Conservation (phyloP, 129 eudicot genomes). For the Scalesia atractyloides region DNA sequence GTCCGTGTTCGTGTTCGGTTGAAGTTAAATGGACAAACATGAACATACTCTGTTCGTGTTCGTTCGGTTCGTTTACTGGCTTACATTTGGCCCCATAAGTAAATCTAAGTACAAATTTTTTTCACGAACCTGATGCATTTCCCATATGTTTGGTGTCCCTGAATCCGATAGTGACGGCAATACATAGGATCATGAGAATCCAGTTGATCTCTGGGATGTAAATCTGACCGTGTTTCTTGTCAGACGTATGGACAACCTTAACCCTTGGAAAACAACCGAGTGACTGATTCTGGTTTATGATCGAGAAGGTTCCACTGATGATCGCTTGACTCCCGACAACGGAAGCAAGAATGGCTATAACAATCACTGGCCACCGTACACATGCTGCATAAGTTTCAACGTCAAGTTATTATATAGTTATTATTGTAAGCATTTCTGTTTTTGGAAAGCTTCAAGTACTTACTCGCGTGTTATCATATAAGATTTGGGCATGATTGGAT, state of each 20-base stretch:
- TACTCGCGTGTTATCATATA: not conserved
- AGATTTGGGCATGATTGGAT: too few relatives aligned
- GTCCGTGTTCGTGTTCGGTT: too few relatives aligned
- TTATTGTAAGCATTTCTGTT: not conserved
- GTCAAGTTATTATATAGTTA: not conserved
- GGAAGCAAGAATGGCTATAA: constrained; percentile 83
- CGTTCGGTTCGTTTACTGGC: too few relatives aligned
- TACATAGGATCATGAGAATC: constrained; percentile 71
- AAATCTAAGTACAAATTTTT: constrained; percentile 4
- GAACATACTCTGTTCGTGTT: too few relatives aligned
- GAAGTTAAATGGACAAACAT: too few relatives aligned
- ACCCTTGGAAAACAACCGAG: constrained; percentile 86
- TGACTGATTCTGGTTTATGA: constrained; percentile 85
- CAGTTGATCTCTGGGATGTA: constrained; percentile 88
- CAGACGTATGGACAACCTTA: constrained; percentile 79
- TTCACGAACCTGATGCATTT: constrained; percentile 66
- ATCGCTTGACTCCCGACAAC: constrained; percentile 92
- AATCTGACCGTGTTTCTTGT: constrained; percentile 74
- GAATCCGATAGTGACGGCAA: constrained; percentile 74
- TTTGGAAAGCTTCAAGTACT: not conserved
- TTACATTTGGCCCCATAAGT: constrained; percentile 13
- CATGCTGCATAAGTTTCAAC: constrained; percentile 47
- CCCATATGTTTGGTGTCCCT: constrained; percentile 59
- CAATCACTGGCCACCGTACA: constrained; percentile 81
- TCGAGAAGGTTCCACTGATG: constrained; percentile 87